Evolutionary conservation across 2,329 filamentous ascomycete genomes (phyloP).

Genomic region (Pseudogymnoascus sp.): DNA sequence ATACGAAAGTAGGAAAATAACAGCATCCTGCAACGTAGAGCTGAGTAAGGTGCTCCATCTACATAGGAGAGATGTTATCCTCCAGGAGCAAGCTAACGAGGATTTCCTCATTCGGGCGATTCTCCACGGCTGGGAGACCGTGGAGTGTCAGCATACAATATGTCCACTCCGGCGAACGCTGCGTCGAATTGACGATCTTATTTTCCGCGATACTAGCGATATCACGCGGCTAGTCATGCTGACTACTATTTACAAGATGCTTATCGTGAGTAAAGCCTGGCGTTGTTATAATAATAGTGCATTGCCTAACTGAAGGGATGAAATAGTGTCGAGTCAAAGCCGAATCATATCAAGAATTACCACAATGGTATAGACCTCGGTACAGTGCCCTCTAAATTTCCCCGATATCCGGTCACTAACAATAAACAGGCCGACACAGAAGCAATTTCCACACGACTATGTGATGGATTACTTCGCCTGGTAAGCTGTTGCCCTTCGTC

Average conservation of each 20-base stretch:
- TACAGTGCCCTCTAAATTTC: neutral
- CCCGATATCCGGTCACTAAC: neutral
- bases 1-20: neutral
- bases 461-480: neutral
- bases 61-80: neutral
- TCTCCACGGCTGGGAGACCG: neutral
- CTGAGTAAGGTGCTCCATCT: neutral
- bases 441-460: neutral
- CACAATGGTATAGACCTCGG: neutral
- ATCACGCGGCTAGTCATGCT: neutral
- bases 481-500: neutral
- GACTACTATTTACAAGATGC: neutral
- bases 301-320: neutral
- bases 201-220: neutral
- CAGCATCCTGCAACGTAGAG: neutral
- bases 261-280: neutral
- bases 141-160: neutral
- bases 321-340: neutral
- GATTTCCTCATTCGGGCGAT: neutral
- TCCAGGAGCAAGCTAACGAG: neutral
- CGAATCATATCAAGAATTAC: neutral
- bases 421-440: neutral
- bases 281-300: neutral
- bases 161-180: neutral
- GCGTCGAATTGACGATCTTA: neutral